Conservation (phyloP, 768 basidiomycete species). For the Boletus subcaerulescens region DNA sequence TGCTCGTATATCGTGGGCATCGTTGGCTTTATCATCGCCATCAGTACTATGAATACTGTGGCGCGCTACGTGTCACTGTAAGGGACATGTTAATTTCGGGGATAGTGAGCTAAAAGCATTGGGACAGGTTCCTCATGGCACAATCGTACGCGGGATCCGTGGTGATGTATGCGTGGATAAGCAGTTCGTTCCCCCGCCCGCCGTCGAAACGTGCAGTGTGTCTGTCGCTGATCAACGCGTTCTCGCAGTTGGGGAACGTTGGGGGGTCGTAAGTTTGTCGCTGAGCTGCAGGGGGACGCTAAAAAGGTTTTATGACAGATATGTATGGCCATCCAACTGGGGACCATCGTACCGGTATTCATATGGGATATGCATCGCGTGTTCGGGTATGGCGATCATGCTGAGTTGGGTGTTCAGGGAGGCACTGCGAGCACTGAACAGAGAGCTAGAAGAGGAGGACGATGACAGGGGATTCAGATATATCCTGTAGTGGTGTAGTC, state of each 20-base stretch:
- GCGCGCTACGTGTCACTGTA: slow-evolving; percentile 66
- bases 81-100: slow-evolving; percentile 19
- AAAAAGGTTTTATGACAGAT: slow-evolving; percentile 34
- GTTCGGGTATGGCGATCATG: slow-evolving; percentile 47
- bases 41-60: slow-evolving; percentile 59
- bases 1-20: slow-evolving; percentile 54
- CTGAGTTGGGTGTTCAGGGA: slow-evolving; percentile 48
- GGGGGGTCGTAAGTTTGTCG: slow-evolving; percentile 65
- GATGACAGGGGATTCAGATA: slow-evolving; percentile 48
- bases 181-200: slow-evolving; percentile 65
- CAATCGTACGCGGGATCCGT: slow-evolving; percentile 72
- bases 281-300: neutral
- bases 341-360: slow-evolving; percentile 70
- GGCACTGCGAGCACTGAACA: slow-evolving; percentile 43
- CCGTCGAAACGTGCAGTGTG: slow-evolving; percentile 84
- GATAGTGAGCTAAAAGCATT: slow-evolving; percentile 3
- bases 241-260: slow-evolving; percentile 83
- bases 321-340: slow-evolving; percentile 67
- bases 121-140: slow-evolving; percentile 67
- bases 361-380: slow-evolving; percentile 69
- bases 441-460: slow-evolving; percentile 25
- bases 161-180: slow-evolving; percentile 54
- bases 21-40: slow-evolving; percentile 65
- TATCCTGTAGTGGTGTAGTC: slow-evolving; percentile 34
- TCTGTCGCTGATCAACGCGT: slow-evolving; percentile 75